These are phyloP conservation scores for Cytospora leucostoma DNA, from an alignment of 2,329 filamentous ascomycete genomes.

Conservation along the genomic window DNA sequence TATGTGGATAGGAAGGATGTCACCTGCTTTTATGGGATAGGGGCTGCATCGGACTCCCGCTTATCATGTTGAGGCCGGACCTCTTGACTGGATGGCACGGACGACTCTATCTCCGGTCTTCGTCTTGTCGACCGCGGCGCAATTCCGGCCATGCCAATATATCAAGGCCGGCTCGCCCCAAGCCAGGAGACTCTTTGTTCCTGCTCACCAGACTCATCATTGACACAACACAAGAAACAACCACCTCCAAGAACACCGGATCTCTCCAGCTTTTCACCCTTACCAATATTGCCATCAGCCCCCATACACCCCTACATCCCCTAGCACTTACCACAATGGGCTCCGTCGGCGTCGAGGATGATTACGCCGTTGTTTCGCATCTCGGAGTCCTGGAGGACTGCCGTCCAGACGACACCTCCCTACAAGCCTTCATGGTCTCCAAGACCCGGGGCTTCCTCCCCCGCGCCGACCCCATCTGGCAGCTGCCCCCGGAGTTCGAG, in stretches of 20 bases:
- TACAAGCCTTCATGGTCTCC: conserved; percentile 79
- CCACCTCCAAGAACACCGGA: neutral
- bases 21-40: neutral
- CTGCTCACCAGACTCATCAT: conserved; percentile 16
- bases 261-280: conserved; percentile 13
- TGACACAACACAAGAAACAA: neutral
- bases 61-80: conserved; percentile 18
- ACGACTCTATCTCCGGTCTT: conserved; percentile 28
- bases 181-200: conserved; percentile 10
- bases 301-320: conserved; percentile 1
- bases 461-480: conserved; percentile 60
- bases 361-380: conserved; percentile 33
- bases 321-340: conserved; percentile 41
- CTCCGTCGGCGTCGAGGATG: conserved; percentile 37
- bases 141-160: conserved; percentile 40
- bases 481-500: conserved; percentile 73
- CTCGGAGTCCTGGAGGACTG: conserved; percentile 67
- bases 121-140: conserved; percentile 36
- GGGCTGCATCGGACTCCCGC: conserved; percentile 17
- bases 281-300: conserved; percentile 15
- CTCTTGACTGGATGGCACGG: conserved; percentile 20
- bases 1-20: conserved; percentile 2
- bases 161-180: conserved; percentile 20
- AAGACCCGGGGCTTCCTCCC: conserved; percentile 75
- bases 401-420: conserved; percentile 59